Conservation (phyloP, 129 eudicot genomes). For the Scalesia atractyloides region DNA sequence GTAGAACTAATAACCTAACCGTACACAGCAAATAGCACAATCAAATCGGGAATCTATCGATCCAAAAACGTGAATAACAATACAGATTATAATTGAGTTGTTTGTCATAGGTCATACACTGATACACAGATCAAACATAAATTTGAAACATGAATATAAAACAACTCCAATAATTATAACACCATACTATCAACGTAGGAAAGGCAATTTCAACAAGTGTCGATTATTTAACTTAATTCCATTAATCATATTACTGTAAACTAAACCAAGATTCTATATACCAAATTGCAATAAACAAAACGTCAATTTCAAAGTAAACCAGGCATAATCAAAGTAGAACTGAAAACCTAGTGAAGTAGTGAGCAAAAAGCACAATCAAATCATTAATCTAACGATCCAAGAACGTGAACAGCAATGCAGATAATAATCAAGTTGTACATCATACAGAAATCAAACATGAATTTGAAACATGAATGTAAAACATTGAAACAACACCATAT, state of each 20-base stretch:
- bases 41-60: conserved; percentile 25
- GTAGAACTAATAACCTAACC: conserved; percentile 4
- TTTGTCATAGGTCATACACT: too few species aligned
- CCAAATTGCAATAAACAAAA: background rate
- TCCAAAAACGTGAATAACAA: conserved; percentile 16
- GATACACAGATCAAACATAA: too few species aligned
- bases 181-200: background rate
- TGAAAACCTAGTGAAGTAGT: background rate
- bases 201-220: background rate
- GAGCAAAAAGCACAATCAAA: too few species aligned
- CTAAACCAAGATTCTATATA: conserved; percentile 14
- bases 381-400: too few species aligned
- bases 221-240: conserved; percentile 22
- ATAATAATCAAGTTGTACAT: too few species aligned
- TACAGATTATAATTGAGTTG: too few species aligned
- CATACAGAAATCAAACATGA: too few species aligned
- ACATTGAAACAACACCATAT: too few species aligned
- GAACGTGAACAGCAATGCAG: too few species aligned
- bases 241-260: conserved; percentile 4
- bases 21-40: background rate
- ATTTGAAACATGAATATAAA: too few species aligned
- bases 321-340: background rate
- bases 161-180: background rate
- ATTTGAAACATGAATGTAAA: too few species aligned
- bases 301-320: background rate